A percentile compares a stretch with the other conserved stretches of the same genome.
These are phyloP conservation scores for Trichoderma gamsii DNA, from an alignment of 495 filamentous ascomycete genomes.

Conservation along the genomic window DNA sequence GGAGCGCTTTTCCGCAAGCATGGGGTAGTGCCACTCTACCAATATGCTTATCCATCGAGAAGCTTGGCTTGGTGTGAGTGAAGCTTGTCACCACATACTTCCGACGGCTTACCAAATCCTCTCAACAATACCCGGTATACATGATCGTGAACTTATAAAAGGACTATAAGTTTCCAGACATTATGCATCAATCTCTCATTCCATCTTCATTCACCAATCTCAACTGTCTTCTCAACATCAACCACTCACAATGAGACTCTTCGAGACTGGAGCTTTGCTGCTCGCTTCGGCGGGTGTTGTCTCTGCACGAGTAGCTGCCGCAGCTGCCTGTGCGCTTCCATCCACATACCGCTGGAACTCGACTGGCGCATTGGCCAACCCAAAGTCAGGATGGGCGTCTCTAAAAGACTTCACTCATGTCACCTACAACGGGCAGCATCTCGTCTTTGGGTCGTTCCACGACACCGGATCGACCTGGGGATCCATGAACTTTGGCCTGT, in stretches of 20 bases:
- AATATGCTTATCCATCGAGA: background rate
- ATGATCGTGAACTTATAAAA: background rate
- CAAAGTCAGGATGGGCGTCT: conserved; percentile 45
- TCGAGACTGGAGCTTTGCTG: conserved; percentile 17
- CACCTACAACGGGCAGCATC: conserved; percentile 46
- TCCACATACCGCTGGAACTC: conserved; percentile 53
- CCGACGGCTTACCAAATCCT: background rate
- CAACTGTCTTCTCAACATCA: background rate
- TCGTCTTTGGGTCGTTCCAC: conserved; percentile 48
- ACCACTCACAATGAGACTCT: conserved; percentile 19
- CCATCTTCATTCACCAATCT: background rate
- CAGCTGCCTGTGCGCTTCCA: conserved; percentile 42
- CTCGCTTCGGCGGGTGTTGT: conserved; percentile 22
- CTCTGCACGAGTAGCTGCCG: conserved; percentile 17
- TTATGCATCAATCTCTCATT: background rate
- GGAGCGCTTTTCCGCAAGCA: background rate
- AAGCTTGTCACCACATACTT: background rate
- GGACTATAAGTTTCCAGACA: background rate
- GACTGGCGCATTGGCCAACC: conserved; percentile 40
- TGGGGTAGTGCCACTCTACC: background rate
- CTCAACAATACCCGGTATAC: background rate
- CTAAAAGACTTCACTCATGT: conserved; percentile 56
- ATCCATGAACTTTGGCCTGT: conserved; percentile 52
- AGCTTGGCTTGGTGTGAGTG: background rate
- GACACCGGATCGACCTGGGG: conserved; percentile 39